A percentile compares a stretch with the other conserved stretches of the same genome.
These are phyloP conservation scores for Danielia reshetovae DNA, from an alignment of 805 yeast genomes.

Conservation along the genomic window DNA sequence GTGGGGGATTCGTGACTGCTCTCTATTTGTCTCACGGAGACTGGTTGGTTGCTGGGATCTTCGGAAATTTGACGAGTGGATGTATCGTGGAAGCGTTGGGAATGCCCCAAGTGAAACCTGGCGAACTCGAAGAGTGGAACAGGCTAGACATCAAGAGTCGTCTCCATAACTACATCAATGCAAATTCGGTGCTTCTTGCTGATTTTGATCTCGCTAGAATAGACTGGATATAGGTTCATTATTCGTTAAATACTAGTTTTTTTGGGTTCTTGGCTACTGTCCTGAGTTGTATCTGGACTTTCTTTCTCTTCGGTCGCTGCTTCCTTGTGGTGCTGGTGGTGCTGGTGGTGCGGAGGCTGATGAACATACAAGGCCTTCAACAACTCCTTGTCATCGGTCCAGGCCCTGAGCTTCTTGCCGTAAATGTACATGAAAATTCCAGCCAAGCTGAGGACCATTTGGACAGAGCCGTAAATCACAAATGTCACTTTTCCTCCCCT, in stretches of 20 bases:
- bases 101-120: constrained; percentile 43
- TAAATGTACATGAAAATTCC: constrained; percentile 52
- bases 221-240: constrained; percentile 9
- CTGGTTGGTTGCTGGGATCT: constrained; percentile 53
- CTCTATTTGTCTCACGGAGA: constrained; percentile 47
- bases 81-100: constrained; percentile 80
- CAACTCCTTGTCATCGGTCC: constrained; percentile 48
- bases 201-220: constrained; percentile 3
- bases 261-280: too few relatives aligned
- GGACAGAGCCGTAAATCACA: constrained; percentile 50
- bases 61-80: constrained; percentile 79
- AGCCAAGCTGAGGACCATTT: constrained; percentile 43
- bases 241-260: too few relatives aligned
- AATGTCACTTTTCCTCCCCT: constrained; percentile 46
- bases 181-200: constrained; percentile 9
- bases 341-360: background rate
- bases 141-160: constrained; percentile 45
- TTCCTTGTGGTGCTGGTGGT: background rate
- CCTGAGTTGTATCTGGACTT: background rate
- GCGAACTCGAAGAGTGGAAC: constrained; percentile 53
- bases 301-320: background rate
- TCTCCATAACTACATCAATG: constrained; percentile 33
- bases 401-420: constrained; percentile 48
- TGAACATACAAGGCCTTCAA: constrained; percentile 32
- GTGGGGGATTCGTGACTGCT: constrained; percentile 50